Evolutionary conservation across 192 early-diverging fungal species (phyloP).

Genomic region (Spizellomyces sp.): DNA sequence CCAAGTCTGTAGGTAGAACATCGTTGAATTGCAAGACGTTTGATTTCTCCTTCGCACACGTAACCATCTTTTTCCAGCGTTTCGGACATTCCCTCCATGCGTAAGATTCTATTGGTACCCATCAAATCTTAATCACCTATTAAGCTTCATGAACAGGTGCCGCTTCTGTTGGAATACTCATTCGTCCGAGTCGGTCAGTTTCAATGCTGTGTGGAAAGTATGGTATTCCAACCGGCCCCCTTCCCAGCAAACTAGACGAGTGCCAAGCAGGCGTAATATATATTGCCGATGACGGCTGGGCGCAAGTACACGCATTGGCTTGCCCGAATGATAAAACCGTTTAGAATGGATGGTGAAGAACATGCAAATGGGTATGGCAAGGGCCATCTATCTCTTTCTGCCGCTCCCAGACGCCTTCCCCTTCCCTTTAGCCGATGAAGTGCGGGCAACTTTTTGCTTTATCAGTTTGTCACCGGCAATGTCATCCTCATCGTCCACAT

Average conservation of each 20-base stretch:
- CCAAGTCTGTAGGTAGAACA: background rate
- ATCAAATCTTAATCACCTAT: background rate
- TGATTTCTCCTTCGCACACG: too few species aligned
- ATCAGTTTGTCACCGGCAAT: slow-evolving; percentile 49
- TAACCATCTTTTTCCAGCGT: background rate
- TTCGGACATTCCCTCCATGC: background rate
- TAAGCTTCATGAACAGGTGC: background rate
- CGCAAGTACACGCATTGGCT: background rate
- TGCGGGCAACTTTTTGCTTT: slow-evolving; percentile 28
- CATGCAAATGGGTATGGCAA: background rate
- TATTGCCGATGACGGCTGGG: background rate
- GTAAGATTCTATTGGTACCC: background rate
- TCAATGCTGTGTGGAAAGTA: background rate
- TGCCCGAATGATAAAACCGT: background rate
- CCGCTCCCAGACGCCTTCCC: slow-evolving; percentile 11
- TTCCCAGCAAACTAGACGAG: background rate
- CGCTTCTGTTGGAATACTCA: background rate
- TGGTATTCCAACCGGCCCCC: background rate
- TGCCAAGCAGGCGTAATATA: background rate
- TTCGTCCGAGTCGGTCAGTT: background rate
- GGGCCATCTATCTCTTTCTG: slow-evolving; percentile 7
- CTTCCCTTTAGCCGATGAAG: slow-evolving; percentile 8
- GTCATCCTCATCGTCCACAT: slow-evolving; percentile 61
- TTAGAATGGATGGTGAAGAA: background rate
- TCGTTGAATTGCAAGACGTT: background rate